Evolutionary conservation across 139 green algal genomes (phyloP).

Genomic region (Closterium sp.): DNA sequence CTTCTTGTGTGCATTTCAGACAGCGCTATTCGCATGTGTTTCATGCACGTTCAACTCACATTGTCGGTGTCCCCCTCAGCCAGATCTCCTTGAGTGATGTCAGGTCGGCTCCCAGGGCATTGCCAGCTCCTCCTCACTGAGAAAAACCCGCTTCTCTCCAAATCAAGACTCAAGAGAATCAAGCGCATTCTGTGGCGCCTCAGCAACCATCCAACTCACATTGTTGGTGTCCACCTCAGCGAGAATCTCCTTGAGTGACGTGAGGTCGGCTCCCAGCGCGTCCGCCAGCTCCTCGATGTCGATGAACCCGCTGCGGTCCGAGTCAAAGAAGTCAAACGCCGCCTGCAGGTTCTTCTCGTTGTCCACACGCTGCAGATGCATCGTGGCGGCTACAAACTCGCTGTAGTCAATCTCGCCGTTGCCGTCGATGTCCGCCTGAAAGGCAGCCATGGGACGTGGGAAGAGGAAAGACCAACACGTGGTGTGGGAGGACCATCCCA

Average conservation of each 20-base stretch:
- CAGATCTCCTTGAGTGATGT: not conserved
- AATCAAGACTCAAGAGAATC: no score
- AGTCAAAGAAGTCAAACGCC: conserved; percentile 9
- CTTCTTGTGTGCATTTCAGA: no score
- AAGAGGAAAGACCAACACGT: not conserved
- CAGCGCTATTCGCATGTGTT: no score
- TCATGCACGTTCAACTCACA: no score
- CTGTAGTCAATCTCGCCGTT: conserved; percentile 82
- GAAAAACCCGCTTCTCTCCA: not conserved
- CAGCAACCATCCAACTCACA: not conserved
- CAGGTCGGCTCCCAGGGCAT: not conserved
- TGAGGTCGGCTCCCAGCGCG: not conserved
- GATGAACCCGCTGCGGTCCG: conserved; percentile 7
- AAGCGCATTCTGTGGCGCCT: not conserved
- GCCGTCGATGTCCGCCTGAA: conserved; percentile 47
- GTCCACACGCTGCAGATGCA: conserved; percentile 35
- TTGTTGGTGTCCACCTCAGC: conserved; percentile 31
- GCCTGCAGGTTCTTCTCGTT: conserved; percentile 12
- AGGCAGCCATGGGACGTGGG: not conserved
- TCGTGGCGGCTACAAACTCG: conserved; percentile 66
- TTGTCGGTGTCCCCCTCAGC: conserved; percentile 22
- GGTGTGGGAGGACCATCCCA: no score
- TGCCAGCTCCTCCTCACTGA: not conserved
- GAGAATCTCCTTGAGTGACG: conserved; percentile 1
- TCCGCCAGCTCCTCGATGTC: conserved; percentile 20